A percentile compares a stretch with the other conserved stretches of the same genome.
Evolutionary conservation across 148 eudicot genomes (phyloP).

Genomic region (Cornus florida): DNA sequence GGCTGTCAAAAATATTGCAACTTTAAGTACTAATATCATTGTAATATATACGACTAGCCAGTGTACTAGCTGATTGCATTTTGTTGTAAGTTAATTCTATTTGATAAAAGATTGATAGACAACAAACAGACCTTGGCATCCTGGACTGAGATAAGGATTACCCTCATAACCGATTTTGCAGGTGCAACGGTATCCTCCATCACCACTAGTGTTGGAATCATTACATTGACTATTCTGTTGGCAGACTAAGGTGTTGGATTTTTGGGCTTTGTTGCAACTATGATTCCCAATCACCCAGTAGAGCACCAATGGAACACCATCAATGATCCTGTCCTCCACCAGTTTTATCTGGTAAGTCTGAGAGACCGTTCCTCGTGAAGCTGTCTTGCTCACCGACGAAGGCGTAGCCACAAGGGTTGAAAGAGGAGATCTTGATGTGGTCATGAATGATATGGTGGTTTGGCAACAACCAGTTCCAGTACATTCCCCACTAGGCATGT

Average conservation of each 20-base stretch:
- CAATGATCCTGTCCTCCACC: not conserved
- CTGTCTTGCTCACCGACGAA: constrained; percentile 16
- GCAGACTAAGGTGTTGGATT: constrained; percentile 13
- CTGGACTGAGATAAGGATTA: constrained; percentile 28
- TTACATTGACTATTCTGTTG: constrained; percentile 18
- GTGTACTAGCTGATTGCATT: too few relatives aligned
- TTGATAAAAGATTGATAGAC: not conserved
- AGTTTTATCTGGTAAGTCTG: constrained; percentile 12
- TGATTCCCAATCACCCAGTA: constrained; percentile 37
- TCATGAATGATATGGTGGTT: constrained; percentile 24
- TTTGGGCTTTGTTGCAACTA: constrained; percentile 27
- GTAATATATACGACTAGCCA: too few relatives aligned
- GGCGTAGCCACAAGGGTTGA: constrained; percentile 21
- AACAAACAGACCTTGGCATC: constrained; percentile 18
- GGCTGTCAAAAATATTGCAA: too few relatives aligned
- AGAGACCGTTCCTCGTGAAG: constrained; percentile 12
- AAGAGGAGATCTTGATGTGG: constrained; percentile 9
- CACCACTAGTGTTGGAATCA: constrained; percentile 3
- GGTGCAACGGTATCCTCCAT: constrained; percentile 28
- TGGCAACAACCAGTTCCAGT: constrained; percentile 34
- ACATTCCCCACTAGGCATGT: constrained; percentile 20
- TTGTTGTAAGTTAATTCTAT: not conserved
- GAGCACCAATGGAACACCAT: constrained; percentile 29
- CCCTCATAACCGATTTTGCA: constrained; percentile 27
- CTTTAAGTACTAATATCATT: too few relatives aligned